These are phyloP conservation scores for Geotrichum armillariae DNA, from an alignment of 1,139 yeast species.

Conservation along the genomic window DNA sequence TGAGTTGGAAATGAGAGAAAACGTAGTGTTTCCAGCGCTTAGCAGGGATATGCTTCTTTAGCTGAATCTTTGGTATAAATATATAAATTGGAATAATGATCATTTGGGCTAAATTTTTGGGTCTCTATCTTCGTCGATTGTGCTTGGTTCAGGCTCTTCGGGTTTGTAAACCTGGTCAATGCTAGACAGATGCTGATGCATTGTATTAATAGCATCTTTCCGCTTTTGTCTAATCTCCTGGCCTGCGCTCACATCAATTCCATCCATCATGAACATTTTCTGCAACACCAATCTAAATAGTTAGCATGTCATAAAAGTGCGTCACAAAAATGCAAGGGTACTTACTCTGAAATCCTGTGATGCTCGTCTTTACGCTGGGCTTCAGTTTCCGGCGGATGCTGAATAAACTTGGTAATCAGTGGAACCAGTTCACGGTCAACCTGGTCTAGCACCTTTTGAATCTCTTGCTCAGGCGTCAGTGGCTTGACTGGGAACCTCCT, in stretches of 20 bases:
- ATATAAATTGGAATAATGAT: no score
- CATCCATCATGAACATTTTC: slow-evolving; percentile 42
- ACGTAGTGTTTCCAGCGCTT: slow-evolving; percentile 31
- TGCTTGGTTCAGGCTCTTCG: no score
- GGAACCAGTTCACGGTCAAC: slow-evolving; percentile 36
- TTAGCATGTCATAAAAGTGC: no score
- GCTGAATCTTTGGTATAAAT: no score
- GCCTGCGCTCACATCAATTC: slow-evolving; percentile 40
- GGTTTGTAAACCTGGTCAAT: slow-evolving; percentile 34
- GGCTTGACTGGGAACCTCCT: slow-evolving; percentile 15
- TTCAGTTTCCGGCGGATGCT: slow-evolving; percentile 33
- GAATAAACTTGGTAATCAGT: slow-evolving; percentile 34
- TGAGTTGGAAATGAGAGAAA: slow-evolving; percentile 28
- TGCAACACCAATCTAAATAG: slow-evolving; percentile 38
- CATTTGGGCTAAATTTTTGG: no score
- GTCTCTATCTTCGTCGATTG: no score
- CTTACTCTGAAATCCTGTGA: slow-evolving; percentile 39
- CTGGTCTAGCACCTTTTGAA: slow-evolving; percentile 33
- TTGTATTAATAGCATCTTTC: slow-evolving; percentile 40
- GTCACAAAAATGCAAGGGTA: no score
- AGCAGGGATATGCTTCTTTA: slow-evolving; percentile 28
- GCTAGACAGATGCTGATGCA: slow-evolving; percentile 39
- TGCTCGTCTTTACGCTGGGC: slow-evolving; percentile 37
- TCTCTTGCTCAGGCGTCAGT: slow-evolving; percentile 29
- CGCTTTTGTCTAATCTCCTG: slow-evolving; percentile 36